These are phyloP conservation scores for Chenopodium suecicum DNA, from an alignment of 148 eudicot species.

Conservation along the genomic window DNA sequence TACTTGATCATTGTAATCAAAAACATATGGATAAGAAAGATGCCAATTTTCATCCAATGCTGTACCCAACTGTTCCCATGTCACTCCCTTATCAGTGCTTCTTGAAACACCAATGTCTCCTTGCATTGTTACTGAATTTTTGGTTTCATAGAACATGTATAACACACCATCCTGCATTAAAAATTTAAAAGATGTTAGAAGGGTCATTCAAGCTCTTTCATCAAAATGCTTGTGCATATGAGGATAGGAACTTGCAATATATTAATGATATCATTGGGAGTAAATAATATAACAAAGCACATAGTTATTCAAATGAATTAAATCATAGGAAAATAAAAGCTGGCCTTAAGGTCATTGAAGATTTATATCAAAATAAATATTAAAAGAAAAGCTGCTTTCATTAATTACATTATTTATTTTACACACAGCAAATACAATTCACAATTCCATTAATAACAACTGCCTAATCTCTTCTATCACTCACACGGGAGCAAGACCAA, in stretches of 20 bases:
- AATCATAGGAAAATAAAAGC: not conserved
- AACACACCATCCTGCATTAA: slow-evolving; percentile 61
- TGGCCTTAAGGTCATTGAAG: not conserved
- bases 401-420: not conserved
- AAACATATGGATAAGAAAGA: slow-evolving; percentile 90
- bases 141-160: slow-evolving; percentile 81
- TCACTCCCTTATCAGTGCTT: slow-evolving; percentile 85
- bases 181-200: not conserved
- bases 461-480: not conserved
- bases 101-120: slow-evolving; percentile 95
- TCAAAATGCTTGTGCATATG: not conserved
- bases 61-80: slow-evolving; percentile 87
- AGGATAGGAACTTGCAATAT: not conserved
- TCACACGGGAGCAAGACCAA: not conserved
- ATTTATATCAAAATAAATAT: not conserved
- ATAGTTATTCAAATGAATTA: not conserved
- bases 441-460: not conserved
- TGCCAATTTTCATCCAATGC: slow-evolving; percentile 98
- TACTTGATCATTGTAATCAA: slow-evolving; percentile 69
- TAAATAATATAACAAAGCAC: not conserved
- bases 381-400: not conserved
- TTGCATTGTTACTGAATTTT: slow-evolving; percentile 84
- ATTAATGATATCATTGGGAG: not conserved
- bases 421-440: not conserved
- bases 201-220: not conserved